Base-by-base conservation (phyloP, 2,329 filamentous ascomycete species). In the Plectosphaerella cucumerina region DNA sequence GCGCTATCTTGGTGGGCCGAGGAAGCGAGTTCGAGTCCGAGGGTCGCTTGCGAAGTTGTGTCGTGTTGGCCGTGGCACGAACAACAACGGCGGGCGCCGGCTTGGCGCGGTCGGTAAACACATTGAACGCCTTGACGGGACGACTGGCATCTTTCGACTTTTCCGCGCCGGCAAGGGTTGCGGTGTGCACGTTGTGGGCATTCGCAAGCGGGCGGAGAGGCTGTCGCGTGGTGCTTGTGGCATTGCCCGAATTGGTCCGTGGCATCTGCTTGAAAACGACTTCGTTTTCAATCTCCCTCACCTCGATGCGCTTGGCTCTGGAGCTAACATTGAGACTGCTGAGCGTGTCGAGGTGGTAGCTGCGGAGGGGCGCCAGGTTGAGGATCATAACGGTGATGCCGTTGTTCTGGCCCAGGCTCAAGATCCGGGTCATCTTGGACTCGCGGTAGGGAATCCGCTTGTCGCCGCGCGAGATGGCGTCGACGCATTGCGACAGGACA, bases 381-480 rank as follows among this genome's bases (percentile, higher is more conserved):
- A 97, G 77, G 52, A 97, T 94, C 94, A 97, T 97, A 63, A 97
- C 82, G 0, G 92, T 97, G 58, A 96, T 84, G 47, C 94, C 93
- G 57, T 96, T 90, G 71, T 97, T 97, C 71, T 97, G 93, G 3
- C 93, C 93, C 9, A 97, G 72, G 0, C 89, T 93, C 22, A 97
- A 71, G 50, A 97, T 97, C 44, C 93, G 82, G 1, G 94, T 97
- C 93, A 97, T 97, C 75, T 97, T 97, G 49, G 89, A 94, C 66
- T 97, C 93, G 51, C 93, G 81, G 67, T 96, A 97, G 0, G 94
- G 93, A 62, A 97, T 93, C 33, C 93, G 83, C 60, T 78, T 81
- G 65, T 86, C 83, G 31, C 82, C 82, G 21, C 82, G 75, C 1
- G 87, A 89, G 64, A 97, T 97, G 50, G 93, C 93, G 65, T 97